These are phyloP conservation scores for Fraxinus albicans DNA, from an alignment of 305 asterid species.

Conservation along the genomic window DNA sequence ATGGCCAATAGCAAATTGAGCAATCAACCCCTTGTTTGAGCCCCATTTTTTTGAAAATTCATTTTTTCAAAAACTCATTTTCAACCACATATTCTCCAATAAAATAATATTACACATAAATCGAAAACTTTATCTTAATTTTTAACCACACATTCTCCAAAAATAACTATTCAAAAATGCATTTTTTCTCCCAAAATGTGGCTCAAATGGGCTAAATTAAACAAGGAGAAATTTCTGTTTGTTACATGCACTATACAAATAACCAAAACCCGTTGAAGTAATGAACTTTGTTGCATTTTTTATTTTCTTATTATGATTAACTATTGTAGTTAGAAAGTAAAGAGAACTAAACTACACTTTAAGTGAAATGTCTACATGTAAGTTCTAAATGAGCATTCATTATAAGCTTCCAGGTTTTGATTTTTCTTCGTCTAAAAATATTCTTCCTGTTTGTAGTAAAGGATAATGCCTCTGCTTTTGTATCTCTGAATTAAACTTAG, in stretches of 20 bases:
- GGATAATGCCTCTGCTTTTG: slow-evolving; percentile 20
- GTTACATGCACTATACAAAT: background rate
- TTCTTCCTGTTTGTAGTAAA: slow-evolving; percentile 12
- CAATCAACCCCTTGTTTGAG: background rate
- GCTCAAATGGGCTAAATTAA: background rate
- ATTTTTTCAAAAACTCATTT: background rate
- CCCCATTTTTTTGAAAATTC: background rate
- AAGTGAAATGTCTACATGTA: background rate
- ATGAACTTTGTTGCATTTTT: slow-evolving; percentile 7
- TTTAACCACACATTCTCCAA: background rate
- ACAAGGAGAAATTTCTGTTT: background rate
- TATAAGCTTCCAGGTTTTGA: slow-evolving; percentile 16
- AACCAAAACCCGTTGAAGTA: slow-evolving; percentile 15
- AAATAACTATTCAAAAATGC: background rate
- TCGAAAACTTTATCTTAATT: background rate
- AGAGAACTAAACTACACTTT: background rate
- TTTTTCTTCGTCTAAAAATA: slow-evolving; percentile 7
- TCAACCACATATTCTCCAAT: background rate
- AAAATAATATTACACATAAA: background rate
- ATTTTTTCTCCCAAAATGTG: background rate
- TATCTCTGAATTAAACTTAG: slow-evolving; percentile 10
- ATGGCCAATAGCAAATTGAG: slow-evolving; percentile 8
- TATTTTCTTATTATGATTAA: slow-evolving; percentile 6
- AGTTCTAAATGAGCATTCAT: slow-evolving; percentile 19
- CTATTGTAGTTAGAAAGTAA: slow-evolving; percentile 11